Conservation (phyloP, 2,329 filamentous ascomycete species). For the Aureobasidium melanogenum region DNA sequence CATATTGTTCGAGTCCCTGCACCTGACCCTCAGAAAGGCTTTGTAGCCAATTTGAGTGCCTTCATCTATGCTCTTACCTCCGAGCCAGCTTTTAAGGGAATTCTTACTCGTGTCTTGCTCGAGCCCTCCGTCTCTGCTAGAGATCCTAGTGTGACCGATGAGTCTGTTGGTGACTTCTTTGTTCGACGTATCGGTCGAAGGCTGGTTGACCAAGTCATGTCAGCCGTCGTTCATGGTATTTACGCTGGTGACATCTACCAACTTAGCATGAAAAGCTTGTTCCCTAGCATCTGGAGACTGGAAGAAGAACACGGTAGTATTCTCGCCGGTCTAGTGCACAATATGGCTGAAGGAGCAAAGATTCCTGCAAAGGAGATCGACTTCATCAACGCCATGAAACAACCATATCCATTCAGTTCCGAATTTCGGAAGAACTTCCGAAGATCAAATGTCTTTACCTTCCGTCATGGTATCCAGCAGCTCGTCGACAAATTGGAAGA, state of each 20-base stretch:
- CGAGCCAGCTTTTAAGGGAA: constrained; percentile 49
- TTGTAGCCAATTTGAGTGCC: constrained; percentile 26
- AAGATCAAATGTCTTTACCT: constrained; percentile 33
- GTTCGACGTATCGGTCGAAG: constrained; percentile 44
- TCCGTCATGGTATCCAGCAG: constrained; percentile 35
- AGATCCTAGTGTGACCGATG: constrained; percentile 43
- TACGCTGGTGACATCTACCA: constrained; percentile 83
- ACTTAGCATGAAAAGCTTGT: constrained; percentile 61
- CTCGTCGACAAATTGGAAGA: constrained; percentile 29
- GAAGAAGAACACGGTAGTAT: constrained; percentile 39
- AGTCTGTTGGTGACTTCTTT: constrained; percentile 64
- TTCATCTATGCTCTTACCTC: constrained; percentile 31
- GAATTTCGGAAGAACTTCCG: constrained; percentile 25
- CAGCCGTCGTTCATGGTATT: constrained; percentile 73
- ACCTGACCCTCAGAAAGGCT: constrained; percentile 25
- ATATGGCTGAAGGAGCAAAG: constrained; percentile 24
- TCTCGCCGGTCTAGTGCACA: constrained; percentile 22
- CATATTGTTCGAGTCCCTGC: constrained; percentile 59
- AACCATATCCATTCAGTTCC: constrained; percentile 13
- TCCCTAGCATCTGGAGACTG: constrained; percentile 43
- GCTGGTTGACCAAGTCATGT: constrained; percentile 63
- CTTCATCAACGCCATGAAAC: constrained; percentile 21
- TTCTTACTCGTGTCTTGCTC: constrained; percentile 27
- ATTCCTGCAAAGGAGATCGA: constrained; percentile 27
- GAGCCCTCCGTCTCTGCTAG: constrained; percentile 26